phyloP scores from a whole-genome alignment of 2,329 filamentous ascomycete genomes.

The Ophiocordyceps camponoti-saundersi region DNA sequence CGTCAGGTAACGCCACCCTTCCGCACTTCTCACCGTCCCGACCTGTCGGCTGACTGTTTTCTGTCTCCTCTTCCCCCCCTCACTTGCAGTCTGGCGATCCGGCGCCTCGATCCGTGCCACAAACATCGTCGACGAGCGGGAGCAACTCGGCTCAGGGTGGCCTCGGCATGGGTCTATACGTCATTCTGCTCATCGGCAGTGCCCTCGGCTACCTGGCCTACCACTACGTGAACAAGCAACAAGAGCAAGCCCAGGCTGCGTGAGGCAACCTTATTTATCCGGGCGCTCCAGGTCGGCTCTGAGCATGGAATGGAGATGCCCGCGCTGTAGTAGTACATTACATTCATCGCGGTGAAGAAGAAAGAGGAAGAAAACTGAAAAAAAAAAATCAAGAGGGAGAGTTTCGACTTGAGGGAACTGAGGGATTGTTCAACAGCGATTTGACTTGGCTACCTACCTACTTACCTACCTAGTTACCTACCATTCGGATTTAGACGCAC shows the following conservation, averaged over 20 bases:
- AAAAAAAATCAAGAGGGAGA: too few species aligned
- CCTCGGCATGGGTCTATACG: slow-evolving; percentile 67
- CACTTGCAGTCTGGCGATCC: slow-evolving; percentile 56
- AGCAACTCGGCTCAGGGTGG: slow-evolving; percentile 32
- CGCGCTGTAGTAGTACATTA: not conserved
- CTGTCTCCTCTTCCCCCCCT: not conserved
- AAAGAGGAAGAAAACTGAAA: too few species aligned
- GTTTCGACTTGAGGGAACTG: too few species aligned
- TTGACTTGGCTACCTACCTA: not conserved
- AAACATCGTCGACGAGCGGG: slow-evolving; percentile 31
- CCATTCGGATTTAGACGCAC: too few species aligned
- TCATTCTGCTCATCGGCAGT: slow-evolving; percentile 61
- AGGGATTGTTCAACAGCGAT: too few species aligned
- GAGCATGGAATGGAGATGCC: not conserved
- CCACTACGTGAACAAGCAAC: slow-evolving; percentile 51
- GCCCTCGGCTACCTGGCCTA: slow-evolving; percentile 64
- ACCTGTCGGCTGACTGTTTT: not conserved
- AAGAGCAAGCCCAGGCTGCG: slow-evolving; percentile 11
- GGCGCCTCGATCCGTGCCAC: slow-evolving; percentile 40
- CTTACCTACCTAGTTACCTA: not conserved
- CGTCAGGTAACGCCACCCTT: slow-evolving; percentile 41
- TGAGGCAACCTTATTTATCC: not conserved
- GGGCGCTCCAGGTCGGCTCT: too few species aligned
- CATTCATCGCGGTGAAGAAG: not conserved
- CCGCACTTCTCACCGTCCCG: not conserved